These are phyloP conservation scores for Cyclocybe aegerita DNA, from an alignment of 768 basidiomycete genomes.

Conservation along the genomic window DNA sequence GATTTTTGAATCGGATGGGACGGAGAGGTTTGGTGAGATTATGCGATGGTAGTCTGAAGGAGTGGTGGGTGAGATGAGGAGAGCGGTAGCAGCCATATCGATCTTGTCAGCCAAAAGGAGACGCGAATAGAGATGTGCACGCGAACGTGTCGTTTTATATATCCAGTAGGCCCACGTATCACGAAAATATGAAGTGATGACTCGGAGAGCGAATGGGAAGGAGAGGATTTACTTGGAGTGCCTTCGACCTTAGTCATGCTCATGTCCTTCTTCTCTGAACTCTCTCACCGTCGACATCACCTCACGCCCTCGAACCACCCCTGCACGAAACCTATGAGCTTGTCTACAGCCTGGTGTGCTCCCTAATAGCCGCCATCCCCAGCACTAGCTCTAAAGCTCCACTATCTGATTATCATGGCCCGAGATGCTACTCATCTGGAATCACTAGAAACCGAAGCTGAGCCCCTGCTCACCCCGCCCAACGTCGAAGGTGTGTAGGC, in stretches of 20 bases:
- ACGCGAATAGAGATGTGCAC: background rate
- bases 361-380: too few relatives aligned
- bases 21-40: conserved; percentile 51
- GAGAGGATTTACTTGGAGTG: too few relatives aligned
- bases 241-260: too few relatives aligned
- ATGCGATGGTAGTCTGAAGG: conserved; percentile 66
- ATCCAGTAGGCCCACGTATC: too few relatives aligned
- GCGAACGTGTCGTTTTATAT: background rate
- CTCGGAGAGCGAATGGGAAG: too few relatives aligned
- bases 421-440: background rate
- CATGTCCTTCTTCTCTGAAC: too few relatives aligned
- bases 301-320: background rate
- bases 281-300: background rate
- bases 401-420: too few relatives aligned
- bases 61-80: conserved; percentile 42
- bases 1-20: conserved; percentile 49
- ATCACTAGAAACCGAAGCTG: conserved; percentile 5
- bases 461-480: conserved; percentile 5
- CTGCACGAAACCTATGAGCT: background rate
- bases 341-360: background rate
- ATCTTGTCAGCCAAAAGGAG: background rate
- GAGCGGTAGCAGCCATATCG: conserved; percentile 40
- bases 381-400: too few relatives aligned
- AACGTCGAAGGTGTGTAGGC: background rate
- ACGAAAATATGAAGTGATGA: too few relatives aligned